Evolutionary conservation across 495 filamentous ascomycete species (phyloP).

Genomic region (Letharia lupina): DNA sequence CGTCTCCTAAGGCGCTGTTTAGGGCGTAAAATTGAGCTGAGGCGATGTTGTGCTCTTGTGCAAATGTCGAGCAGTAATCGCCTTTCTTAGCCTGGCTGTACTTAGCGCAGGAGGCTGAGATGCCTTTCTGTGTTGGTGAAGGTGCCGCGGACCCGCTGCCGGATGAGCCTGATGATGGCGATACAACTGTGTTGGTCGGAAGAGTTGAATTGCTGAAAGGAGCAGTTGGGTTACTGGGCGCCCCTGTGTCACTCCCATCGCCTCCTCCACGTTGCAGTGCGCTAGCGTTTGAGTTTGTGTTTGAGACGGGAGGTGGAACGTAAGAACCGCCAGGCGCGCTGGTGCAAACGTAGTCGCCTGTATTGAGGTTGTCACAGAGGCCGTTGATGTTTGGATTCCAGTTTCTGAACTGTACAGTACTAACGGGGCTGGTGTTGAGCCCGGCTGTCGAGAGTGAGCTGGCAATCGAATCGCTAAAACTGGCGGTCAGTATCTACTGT

Average conservation of each 20-base stretch:
- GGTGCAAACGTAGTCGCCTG: slow-evolving; percentile 16
- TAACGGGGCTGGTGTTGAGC: slow-evolving; percentile 5
- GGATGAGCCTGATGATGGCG: slow-evolving; percentile 10
- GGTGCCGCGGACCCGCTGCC: slow-evolving; percentile 16
- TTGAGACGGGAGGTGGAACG: slow-evolving; percentile 8
- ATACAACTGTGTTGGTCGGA: neutral
- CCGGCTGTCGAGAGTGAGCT: slow-evolving; percentile 8
- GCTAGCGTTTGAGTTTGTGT: neutral
- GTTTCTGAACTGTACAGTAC: slow-evolving; percentile 10
- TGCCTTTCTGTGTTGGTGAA: slow-evolving; percentile 20
- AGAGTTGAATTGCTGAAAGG: neutral
- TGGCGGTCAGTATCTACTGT: slow-evolving; percentile 5
- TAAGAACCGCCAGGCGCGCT: slow-evolving; percentile 19
- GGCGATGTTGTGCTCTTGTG: slow-evolving; percentile 15
- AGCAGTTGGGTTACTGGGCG: neutral
- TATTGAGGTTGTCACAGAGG: slow-evolving; percentile 17
- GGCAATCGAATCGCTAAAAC: slow-evolving; percentile 14
- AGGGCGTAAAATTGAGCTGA: slow-evolving; percentile 11
- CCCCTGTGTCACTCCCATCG: slow-evolving; percentile 8
- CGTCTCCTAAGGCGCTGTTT: slow-evolving; percentile 13
- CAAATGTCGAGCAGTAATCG: slow-evolving; percentile 22
- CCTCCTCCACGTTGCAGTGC: slow-evolving; percentile 14
- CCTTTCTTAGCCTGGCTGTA: slow-evolving; percentile 17
- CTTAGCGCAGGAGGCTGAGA: slow-evolving; percentile 20
- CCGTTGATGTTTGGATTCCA: slow-evolving; percentile 22